Evolutionary conservation across 257 asterid genomes (phyloP).

Genomic region (Echites panduratus): DNA sequence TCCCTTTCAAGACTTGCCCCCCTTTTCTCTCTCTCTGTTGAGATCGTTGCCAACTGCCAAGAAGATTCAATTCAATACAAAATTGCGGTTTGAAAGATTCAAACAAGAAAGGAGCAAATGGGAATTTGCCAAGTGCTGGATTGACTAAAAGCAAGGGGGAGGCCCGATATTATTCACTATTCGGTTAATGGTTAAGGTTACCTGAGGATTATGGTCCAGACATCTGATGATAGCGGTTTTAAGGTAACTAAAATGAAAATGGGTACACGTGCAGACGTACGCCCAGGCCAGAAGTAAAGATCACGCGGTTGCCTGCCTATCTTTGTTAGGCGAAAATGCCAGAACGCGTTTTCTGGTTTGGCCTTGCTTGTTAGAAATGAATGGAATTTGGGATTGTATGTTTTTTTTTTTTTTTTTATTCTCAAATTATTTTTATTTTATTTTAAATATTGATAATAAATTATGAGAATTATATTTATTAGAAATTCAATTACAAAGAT

Average conservation of each 20-base stretch:
- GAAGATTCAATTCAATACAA: conserved; percentile 20
- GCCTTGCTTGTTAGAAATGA: no score
- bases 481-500: no score
- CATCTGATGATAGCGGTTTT: neutral
- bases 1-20: neutral
- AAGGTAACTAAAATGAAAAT: neutral
- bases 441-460: no score
- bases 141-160: conserved; percentile 29
- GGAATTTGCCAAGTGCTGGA: conserved; percentile 16
- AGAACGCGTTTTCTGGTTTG: neutral
- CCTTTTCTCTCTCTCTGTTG: neutral
- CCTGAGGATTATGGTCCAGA: neutral
- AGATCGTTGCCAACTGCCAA: conserved; percentile 18
- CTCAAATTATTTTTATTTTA: no score
- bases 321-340: neutral
- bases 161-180: conserved; percentile 13
- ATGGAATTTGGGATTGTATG: no score
- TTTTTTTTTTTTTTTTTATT: no score
- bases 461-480: no score
- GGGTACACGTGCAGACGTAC: neutral
- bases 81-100: conserved; percentile 27
- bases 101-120: conserved; percentile 12
- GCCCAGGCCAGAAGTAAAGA: neutral
- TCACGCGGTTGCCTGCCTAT: neutral
- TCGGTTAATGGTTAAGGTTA: neutral